Percentiles rank a stretch among this genome's conserved stretches.
phyloP scores from a whole-genome alignment of 495 filamentous ascomycete genomes.

The Penicillium dipodomyicola region DNA sequence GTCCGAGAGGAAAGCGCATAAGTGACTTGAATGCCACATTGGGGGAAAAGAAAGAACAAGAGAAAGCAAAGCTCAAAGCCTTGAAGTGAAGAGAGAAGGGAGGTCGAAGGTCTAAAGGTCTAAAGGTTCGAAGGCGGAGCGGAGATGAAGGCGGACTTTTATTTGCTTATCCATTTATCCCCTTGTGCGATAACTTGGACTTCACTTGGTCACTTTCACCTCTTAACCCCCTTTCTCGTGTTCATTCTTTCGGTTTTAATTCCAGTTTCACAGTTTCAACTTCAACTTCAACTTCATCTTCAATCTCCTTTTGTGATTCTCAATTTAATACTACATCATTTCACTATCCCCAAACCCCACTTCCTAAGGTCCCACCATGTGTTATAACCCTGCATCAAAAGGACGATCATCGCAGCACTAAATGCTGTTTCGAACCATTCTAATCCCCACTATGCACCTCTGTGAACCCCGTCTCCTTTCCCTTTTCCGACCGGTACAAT shows the following conservation, averaged over 20 bases:
- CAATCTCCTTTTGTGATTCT: not conserved
- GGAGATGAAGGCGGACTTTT: conserved; percentile 25
- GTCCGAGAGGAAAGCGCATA: conserved; percentile 40
- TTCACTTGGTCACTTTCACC: not conserved
- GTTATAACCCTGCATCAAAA: not conserved
- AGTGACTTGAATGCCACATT: conserved; percentile 48
- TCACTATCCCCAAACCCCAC: not conserved
- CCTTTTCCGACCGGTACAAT: conserved; percentile 28
- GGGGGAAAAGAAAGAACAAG: conserved; percentile 14
- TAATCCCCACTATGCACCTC: conserved; percentile 17
- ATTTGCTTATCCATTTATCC: conserved; percentile 13
- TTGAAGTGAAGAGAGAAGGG: not conserved
- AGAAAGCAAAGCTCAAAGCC: not conserved
- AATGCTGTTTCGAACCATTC: not conserved
- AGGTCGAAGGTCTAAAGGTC: conserved; percentile 14
- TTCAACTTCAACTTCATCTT: not conserved
- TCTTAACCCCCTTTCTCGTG: not conserved
- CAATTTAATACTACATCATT: not conserved
- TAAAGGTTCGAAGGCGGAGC: conserved; percentile 26
- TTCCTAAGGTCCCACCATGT: conserved; percentile 1
- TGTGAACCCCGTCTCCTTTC: conserved; percentile 32
- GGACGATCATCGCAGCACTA: not conserved
- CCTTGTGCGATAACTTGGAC: conserved; percentile 9
- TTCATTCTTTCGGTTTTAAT: not conserved
- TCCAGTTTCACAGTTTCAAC: not conserved